Conservation (phyloP, 306 rosid species). For the Parietaria judaica region DNA sequence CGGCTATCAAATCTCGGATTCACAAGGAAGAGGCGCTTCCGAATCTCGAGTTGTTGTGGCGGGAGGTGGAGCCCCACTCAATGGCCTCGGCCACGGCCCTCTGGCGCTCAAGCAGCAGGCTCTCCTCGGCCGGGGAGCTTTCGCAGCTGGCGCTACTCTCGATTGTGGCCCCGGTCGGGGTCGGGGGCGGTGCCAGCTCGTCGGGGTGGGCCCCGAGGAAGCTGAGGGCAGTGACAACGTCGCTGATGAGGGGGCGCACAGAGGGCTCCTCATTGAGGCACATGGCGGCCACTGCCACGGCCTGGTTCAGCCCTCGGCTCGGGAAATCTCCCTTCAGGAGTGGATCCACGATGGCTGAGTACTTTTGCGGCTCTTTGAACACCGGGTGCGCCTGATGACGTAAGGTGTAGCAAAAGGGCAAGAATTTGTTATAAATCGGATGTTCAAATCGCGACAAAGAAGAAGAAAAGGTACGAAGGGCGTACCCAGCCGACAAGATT, state of each 20-base stretch:
- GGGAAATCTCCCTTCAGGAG: slow-evolving; percentile 42
- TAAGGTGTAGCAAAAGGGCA: not conserved
- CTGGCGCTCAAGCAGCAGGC: slow-evolving; percentile 35
- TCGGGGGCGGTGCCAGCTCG: not conserved
- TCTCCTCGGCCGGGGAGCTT: slow-evolving; percentile 27
- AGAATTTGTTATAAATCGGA: too few relatives aligned
- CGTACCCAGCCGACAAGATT: slow-evolving; percentile 69
- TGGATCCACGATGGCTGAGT: slow-evolving; percentile 58
- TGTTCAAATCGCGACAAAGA: too few relatives aligned
- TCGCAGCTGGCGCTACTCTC: not conserved
- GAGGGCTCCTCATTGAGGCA: slow-evolving; percentile 77
- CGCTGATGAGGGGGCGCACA: slow-evolving; percentile 67
- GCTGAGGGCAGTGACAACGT: slow-evolving; percentile 82
- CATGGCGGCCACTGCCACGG: slow-evolving; percentile 94
- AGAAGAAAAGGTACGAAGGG: not conserved
- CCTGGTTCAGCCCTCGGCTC: slow-evolving; percentile 58
- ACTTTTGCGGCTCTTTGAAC: slow-evolving; percentile 51
- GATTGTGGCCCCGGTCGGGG: not conserved
- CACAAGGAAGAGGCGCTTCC: slow-evolving; percentile 37
- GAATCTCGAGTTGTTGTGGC: slow-evolving; percentile 29
- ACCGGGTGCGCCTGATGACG: slow-evolving; percentile 57
- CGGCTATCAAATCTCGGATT: too few relatives aligned
- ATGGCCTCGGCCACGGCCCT: slow-evolving; percentile 82
- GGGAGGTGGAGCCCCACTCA: slow-evolving; percentile 66
- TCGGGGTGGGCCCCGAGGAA: slow-evolving; percentile 44